Conservation (phyloP, 208 protist species). For the Leishmania gerbilli region DNA sequence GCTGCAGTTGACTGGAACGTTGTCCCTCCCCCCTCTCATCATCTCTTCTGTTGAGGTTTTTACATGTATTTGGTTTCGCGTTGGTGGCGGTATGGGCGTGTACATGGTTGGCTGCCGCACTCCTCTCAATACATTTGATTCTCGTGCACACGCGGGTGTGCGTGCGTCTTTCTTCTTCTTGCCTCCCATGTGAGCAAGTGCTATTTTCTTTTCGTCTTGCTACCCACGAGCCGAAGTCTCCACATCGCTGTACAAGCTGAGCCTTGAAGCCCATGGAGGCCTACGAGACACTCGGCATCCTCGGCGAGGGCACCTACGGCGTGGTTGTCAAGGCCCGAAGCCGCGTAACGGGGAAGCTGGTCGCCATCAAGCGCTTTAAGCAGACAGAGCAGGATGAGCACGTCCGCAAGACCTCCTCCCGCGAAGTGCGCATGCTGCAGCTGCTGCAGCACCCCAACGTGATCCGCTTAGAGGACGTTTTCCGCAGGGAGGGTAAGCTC, state of each 20-base stretch:
- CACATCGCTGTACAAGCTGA: neutral
- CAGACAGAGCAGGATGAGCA: conserved; percentile 93
- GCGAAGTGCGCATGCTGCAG: conserved; percentile 95
- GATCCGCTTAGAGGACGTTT: conserved; percentile 92
- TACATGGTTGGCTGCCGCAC: neutral
- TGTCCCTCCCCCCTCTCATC: neutral
- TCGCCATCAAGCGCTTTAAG: conserved; percentile 98
- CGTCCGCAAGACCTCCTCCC: conserved; percentile 92
- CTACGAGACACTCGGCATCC: conserved; percentile 91
- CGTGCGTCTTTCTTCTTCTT: neutral
- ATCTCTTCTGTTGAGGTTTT: conserved; percentile 1
- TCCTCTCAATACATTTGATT: neutral
- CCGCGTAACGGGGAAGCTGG: conserved; percentile 90
- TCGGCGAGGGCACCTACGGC: conserved; percentile 96
- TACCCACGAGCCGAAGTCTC: neutral
- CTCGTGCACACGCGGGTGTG: neutral
- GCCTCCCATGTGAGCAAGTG: neutral
- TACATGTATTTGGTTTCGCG: neutral
- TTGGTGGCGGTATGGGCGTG: neutral
- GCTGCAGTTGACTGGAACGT: neutral
- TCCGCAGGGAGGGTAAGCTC: conserved; percentile 93
- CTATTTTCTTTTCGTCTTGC: neutral
- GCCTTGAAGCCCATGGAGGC: conserved; percentile 69
- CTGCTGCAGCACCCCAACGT: conserved; percentile 95
- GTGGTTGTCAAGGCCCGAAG: conserved; percentile 95